Evolutionary conservation across 2,329 filamentous ascomycete species (phyloP), one percentile per base, ranked within the genome.

Genomic region (Balansia obtecta): DNA sequence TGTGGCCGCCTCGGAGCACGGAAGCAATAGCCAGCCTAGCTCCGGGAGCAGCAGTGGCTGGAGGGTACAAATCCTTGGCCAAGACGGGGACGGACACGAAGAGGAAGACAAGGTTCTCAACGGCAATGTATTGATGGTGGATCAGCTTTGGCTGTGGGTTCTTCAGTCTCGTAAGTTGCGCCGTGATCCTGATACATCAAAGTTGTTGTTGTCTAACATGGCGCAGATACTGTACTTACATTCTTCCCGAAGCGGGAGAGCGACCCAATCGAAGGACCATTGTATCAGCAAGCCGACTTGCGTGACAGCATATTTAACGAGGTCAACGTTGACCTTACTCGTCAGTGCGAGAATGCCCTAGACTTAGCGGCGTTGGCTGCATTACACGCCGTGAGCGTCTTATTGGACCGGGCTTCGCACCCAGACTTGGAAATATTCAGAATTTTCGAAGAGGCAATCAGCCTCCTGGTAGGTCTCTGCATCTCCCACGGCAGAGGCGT

Each of bases 361-460:
- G 80, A 84, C 49, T 71, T 84, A 4, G 80, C 80, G 2, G 80
- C 79, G 0, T 68, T 83, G n/a, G 71, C 80, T 1, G 75, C 77
- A 1, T 65, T 80, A 2, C 80, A 83, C 54, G 79, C 80, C 1
- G 73, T 82, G 3, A 83, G 75, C 1, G 79, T 83, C 0, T 67
- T 84, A 1, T 66, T 84, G 0, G 79, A 83, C 27, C 68, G 75
- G 27, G 72, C 77, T 0, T 75, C 77, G 0, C 77, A 83, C 56
- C 76, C 75, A 0, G 77, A 83, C 45, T 65, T 84, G 0, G 78
- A 84, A 52, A 70, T 83, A 0, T 80, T 83, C 52, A 73, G 79
- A 2, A 79, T 84, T 1, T 83, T 84, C 45, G 79, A 83, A 55
- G 80, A 84, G 53, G 80, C 79, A 5, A 79, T 84, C 33, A 80